These are phyloP conservation scores for Conticribra guillardii DNA, from an alignment of 108 stramenopile species.

Conservation along the genomic window DNA sequence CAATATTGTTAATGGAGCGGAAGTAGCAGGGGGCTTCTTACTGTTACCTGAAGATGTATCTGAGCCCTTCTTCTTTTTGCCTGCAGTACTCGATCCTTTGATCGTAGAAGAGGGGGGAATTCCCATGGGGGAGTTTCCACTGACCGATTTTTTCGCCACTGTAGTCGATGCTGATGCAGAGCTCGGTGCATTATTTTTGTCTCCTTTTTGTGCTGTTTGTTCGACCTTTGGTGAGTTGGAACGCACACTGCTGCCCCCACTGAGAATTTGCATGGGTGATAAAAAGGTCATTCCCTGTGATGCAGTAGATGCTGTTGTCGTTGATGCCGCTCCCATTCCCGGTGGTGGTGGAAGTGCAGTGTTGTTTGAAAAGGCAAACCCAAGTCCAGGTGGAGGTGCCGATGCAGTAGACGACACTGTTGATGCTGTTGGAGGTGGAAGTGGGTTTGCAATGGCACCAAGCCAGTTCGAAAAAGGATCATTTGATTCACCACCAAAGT, in stretches of 20 bases:
- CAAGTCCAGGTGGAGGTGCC: constrained; percentile 24
- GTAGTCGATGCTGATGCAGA: background rate
- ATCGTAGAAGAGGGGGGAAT: background rate
- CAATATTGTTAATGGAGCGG: constrained; percentile 33
- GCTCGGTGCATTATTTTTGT: background rate
- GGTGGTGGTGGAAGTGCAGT: constrained; percentile 23
- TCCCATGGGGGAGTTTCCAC: background rate
- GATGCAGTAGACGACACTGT: constrained; percentile 22
- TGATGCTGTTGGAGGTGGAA: constrained; percentile 21
- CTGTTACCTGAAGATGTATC: too few relatives aligned
- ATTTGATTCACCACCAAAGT: background rate
- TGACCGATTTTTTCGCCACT: background rate
- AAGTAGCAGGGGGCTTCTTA: too few relatives aligned
- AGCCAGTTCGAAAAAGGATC: constrained; percentile 86
- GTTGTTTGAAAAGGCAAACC: constrained; percentile 7
- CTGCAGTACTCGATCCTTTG: background rate
- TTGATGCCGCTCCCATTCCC: constrained; percentile 11
- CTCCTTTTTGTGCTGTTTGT: too few relatives aligned
- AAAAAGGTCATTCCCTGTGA: constrained; percentile 25
- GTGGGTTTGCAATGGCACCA: constrained; percentile 51
- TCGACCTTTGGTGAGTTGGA: too few relatives aligned
- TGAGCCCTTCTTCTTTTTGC: constrained; percentile 21
- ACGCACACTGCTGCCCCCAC: constrained; percentile 17
- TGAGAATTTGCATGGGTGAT: constrained; percentile 48
- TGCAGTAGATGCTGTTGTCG: background rate